Base-by-base conservation (phyloP, 495 filamentous ascomycete genomes). In the Viridothelium virens region DNA sequence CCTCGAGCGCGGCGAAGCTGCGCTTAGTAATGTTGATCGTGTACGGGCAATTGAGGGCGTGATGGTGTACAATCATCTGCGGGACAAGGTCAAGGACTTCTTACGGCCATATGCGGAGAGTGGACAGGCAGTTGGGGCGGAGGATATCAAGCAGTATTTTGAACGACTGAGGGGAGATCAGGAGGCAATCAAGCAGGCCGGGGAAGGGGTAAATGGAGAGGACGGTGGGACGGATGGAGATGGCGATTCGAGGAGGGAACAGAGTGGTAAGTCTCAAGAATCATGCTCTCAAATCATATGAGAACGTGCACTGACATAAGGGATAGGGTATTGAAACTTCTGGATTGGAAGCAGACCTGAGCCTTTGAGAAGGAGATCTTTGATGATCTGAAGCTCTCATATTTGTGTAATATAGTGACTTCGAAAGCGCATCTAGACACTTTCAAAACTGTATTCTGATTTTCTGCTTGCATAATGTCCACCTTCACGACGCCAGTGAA, bases 141-240 rank as follows among this genome's bases (percentile, higher is more conserved):
- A 97, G 75, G 92, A 97, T 79, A 92, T 98, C 73, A 97, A 96
- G 78, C 85, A 80, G 10, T 96, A 96, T 77, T 97, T 97, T 83
- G 94, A 91, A 65, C 91, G 91, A 76, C 74, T 98, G 68, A 82
- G 94, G 67, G 94, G 93, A 61, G 94, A 97, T 79, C 89, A 90
- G 33, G 74, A 80, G 62, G 84, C 74, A 5, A 83, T 87, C 46
- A 72, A 71, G 64, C 79, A 80, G 70, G 80, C 79, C 34, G 77
- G 77, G 16, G 66, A 81, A 31, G 82, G 77, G 9, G 79, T 77
- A 36, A 79, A 81, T 48, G 77, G 73, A 39, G 75, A 69, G 16
- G 78, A 62, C 63, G 76, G 66, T 36, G 78, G 74, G 14, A 83
- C 81, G 70, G 46, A 65, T 56, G 66, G 46, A 34, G 67, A 59